These are phyloP conservation scores for Peronosclerospora sorghi DNA, from an alignment of 352 stramenopile species.

Conservation along the genomic window DNA sequence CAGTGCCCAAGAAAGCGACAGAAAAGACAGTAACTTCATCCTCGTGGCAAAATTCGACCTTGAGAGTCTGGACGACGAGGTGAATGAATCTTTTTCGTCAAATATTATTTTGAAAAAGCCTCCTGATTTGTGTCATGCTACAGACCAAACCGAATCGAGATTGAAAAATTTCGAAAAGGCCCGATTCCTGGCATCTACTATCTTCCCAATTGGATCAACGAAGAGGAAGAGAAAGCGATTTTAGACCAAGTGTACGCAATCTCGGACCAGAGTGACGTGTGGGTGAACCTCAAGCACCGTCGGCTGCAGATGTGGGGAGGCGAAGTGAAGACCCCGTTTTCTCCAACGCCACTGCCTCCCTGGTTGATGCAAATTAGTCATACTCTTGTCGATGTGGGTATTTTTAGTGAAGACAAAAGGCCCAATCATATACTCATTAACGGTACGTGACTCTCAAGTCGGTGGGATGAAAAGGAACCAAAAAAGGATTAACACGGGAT, in stretches of 20 bases:
- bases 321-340: constrained; percentile 44
- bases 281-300: constrained; percentile 54
- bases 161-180: constrained; percentile 22
- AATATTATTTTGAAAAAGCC: neutral
- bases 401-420: constrained; percentile 35
- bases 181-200: constrained; percentile 44
- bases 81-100: neutral
- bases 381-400: constrained; percentile 30
- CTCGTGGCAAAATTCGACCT: constrained; percentile 4
- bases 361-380: constrained; percentile 49
- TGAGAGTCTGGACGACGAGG: constrained; percentile 25
- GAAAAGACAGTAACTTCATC: neutral
- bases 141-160: constrained; percentile 17
- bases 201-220: constrained; percentile 50
- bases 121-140: neutral
- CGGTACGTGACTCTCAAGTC: constrained; percentile 19
- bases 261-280: constrained; percentile 21
- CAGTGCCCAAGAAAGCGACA: neutral
- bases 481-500: neutral
- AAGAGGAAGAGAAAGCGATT: constrained; percentile 44
- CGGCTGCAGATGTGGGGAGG: constrained; percentile 64
- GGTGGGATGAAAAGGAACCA: no score
- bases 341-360: constrained; percentile 25
- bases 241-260: constrained; percentile 44
- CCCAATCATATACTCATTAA: constrained; percentile 72